These are phyloP conservation scores for Vigna angularis DNA, from an alignment of 306 rosid species.

Conservation along the genomic window DNA sequence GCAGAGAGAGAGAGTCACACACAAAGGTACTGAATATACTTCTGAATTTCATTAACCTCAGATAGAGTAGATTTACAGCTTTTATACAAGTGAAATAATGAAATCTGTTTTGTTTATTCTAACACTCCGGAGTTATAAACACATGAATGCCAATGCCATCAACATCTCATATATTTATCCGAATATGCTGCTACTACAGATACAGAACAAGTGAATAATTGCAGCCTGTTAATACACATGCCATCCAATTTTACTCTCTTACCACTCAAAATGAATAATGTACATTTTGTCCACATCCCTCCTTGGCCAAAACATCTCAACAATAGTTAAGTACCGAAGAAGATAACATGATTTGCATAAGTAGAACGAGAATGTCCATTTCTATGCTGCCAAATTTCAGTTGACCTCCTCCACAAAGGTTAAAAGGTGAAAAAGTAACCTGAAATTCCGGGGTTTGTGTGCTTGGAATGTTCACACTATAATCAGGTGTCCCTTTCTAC, in stretches of 20 bases:
- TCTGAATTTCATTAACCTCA: no score
- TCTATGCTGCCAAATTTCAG: not conserved
- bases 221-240: no score
- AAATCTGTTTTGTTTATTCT: no score
- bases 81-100: no score
- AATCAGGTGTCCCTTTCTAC: not conserved
- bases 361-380: not conserved
- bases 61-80: no score
- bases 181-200: not conserved
- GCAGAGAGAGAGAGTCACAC: no score
- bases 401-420: not conserved
- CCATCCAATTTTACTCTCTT: no score
- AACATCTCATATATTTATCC: not conserved
- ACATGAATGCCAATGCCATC: no score
- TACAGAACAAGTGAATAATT: no score
- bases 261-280: not conserved
- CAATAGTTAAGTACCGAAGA: not conserved
- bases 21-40: no score
- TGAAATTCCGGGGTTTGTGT: constrained; percentile 11
- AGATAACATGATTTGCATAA: not conserved
- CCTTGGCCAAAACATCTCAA: not conserved
- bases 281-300: not conserved
- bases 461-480: constrained; percentile 36
- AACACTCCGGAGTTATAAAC: no score
- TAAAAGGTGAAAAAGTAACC: not conserved